phyloP scores from a whole-genome alignment of 2,329 filamentous ascomycete species.

The Penicillium thymicola region DNA sequence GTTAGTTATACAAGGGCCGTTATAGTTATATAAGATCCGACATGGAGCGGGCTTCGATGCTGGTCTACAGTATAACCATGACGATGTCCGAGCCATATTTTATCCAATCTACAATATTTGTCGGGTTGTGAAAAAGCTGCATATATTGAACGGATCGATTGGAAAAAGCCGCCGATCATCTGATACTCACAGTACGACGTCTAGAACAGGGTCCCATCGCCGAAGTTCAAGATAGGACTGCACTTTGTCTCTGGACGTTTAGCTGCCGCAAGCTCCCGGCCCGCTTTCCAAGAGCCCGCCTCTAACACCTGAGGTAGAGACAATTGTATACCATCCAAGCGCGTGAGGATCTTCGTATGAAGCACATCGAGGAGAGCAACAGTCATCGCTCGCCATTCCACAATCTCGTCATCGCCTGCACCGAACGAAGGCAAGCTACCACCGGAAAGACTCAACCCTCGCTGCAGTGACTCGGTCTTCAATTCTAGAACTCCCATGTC shows the following conservation, averaged over 20 bases:
- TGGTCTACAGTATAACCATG: no score
- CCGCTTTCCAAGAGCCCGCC: conserved; percentile 53
- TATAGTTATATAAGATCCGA: no score
- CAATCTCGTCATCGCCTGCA: conserved; percentile 59
- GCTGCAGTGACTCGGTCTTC: conserved; percentile 45
- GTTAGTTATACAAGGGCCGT: no score
- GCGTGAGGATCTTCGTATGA: conserved; percentile 48
- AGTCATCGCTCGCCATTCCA: conserved; percentile 65
- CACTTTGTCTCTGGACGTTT: conserved; percentile 33
- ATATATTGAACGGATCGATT: not conserved
- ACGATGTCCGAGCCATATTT: not conserved
- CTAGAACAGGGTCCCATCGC: conserved; percentile 42
- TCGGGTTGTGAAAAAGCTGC: fast-evolving
- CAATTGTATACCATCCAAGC: conserved; percentile 39
- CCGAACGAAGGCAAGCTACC: conserved; percentile 49
- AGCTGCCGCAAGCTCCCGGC: conserved; percentile 37
- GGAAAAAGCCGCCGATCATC: not conserved
- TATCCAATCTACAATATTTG: no score
- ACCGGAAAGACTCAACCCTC: conserved; percentile 47
- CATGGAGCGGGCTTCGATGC: no score
- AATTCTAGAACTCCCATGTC: conserved; percentile 55
- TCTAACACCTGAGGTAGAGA: conserved; percentile 53
- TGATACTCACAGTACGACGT: not conserved
- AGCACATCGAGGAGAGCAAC: conserved; percentile 59
- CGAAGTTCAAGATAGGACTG: conserved; percentile 40